phyloP scores from a whole-genome alignment of 768 basidiomycete genomes.

The Tulasnella calospora region DNA sequence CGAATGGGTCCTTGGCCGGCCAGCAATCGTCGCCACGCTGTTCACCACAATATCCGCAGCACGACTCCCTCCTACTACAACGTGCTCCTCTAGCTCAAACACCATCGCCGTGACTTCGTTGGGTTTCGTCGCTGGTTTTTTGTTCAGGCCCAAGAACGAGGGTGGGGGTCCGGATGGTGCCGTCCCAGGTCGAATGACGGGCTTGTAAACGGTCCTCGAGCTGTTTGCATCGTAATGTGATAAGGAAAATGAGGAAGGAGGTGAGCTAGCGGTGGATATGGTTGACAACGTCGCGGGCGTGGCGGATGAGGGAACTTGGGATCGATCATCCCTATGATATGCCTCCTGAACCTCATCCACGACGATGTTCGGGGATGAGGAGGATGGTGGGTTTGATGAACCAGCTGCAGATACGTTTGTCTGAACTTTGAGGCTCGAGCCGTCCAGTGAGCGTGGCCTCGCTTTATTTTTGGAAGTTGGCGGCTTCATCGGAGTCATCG shows the following conservation, averaged over 20 bases:
- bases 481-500: constrained; percentile 1
- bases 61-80: not conserved
- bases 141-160: not conserved
- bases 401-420: not conserved
- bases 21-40: constrained; percentile 9
- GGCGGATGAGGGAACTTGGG: constrained; percentile 2
- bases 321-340: not conserved
- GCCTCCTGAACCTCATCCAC: not conserved
- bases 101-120: not conserved
- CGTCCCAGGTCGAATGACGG: not conserved
- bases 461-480: not conserved
- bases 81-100: constrained; percentile 6
- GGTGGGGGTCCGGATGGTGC: not conserved
- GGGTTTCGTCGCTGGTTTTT: not conserved
- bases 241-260: not conserved
- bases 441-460: not conserved
- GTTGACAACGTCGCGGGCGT: constrained; percentile 1
- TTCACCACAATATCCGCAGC: not conserved
- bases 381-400: constrained; percentile 2
- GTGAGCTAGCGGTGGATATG: not conserved
- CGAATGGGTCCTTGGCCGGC: not conserved
- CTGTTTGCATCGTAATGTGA: not conserved
- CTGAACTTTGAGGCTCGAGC: not conserved
- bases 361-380: constrained; percentile 3
- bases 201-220: not conserved